Evolutionary conservation across 2,329 filamentous ascomycete species (phyloP).

Genomic region (Albifimbria verrucaria): DNA sequence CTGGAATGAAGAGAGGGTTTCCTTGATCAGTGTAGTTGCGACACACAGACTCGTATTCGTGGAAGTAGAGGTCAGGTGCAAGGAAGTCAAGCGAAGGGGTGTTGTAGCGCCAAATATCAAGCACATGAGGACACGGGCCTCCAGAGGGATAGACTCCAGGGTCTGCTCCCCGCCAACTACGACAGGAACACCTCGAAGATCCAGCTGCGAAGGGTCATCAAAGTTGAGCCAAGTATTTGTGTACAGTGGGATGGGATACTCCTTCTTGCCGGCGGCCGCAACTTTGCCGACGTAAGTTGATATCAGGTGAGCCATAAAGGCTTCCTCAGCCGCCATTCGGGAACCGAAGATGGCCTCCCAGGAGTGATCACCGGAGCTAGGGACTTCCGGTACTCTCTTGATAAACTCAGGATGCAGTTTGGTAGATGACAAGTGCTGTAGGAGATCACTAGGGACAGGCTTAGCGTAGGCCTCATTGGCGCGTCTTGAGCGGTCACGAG

Average conservation of each 20-base stretch:
- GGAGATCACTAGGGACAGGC: conserved; percentile 23
- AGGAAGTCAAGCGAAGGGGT: conserved; percentile 41
- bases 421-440: conserved; percentile 19
- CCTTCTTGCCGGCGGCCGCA: conserved; percentile 29
- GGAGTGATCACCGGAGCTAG: conserved; percentile 18
- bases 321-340: conserved; percentile 25
- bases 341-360: conserved; percentile 32
- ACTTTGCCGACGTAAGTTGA: conserved; percentile 29
- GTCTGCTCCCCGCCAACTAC: conserved; percentile 31
- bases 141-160: conserved; percentile 35
- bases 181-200: conserved; percentile 26
- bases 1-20: conserved; percentile 48
- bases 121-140: conserved; percentile 26
- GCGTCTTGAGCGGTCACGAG: conserved; percentile 38
- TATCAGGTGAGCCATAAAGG: conserved; percentile 34
- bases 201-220: conserved; percentile 25
- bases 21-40: conserved; percentile 37
- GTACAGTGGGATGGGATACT: conserved; percentile 29
- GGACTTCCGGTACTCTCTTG: conserved; percentile 20
- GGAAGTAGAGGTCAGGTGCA: conserved; percentile 45
- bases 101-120: conserved; percentile 38
- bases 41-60: conserved; percentile 43
- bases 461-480: conserved; percentile 39
- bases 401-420: conserved; percentile 25
- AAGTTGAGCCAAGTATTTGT: conserved; percentile 35